These are phyloP conservation scores for Bacidia gigantensis DNA, from an alignment of 495 filamentous ascomycete species.

Conservation along the genomic window DNA sequence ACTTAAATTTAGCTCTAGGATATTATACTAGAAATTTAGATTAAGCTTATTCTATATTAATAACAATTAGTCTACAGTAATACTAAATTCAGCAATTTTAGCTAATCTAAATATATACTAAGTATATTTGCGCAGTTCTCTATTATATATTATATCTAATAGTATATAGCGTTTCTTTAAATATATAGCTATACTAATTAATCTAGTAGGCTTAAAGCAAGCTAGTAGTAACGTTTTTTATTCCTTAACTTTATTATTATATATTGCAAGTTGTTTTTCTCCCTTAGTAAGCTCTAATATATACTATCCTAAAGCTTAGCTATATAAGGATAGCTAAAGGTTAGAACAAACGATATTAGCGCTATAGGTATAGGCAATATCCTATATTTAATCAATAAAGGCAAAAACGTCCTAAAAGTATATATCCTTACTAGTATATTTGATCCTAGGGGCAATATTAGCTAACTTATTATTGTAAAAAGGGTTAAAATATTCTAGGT, in stretches of 20 bases:
- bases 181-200: neutral
- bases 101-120: neutral
- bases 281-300: neutral
- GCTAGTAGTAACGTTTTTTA: neutral
- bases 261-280: neutral
- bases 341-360: conserved; percentile 1
- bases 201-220: neutral
- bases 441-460: neutral
- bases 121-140: neutral
- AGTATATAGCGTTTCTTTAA: neutral
- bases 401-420: conserved; percentile 7
- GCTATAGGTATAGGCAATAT: neutral
- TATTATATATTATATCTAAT: neutral
- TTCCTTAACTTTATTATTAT: neutral
- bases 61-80: conserved; percentile 9
- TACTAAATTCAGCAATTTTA: conserved; percentile 1
- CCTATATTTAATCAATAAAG: conserved; percentile 2
- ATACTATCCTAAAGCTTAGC: neutral
- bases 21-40: neutral
- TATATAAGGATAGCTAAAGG: neutral
- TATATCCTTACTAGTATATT: conserved; percentile 2
- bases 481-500: conserved; percentile 4
- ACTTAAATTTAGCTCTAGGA: neutral
- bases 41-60: neutral
- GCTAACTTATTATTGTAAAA: neutral